Evolutionary conservation across 257 asterid species (phyloP).

Genomic region (Nicotiana noctiflora): DNA sequence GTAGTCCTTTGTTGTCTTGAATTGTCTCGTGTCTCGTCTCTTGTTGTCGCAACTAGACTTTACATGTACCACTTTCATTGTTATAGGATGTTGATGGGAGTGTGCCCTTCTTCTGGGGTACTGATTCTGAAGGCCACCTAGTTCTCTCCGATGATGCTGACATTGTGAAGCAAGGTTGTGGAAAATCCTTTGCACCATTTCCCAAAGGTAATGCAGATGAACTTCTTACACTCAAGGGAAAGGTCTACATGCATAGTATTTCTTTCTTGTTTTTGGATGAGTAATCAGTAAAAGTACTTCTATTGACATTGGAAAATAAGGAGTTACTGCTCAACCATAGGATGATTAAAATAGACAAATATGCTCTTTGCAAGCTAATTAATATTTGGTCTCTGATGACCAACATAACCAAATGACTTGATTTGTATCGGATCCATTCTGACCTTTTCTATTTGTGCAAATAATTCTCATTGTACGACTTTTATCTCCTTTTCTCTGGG

Average conservation of each 20-base stretch:
- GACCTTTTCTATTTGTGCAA: neutral
- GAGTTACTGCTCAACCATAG: neutral
- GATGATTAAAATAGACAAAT: neutral
- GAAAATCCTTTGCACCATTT: conserved; percentile 81
- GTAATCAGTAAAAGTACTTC: neutral
- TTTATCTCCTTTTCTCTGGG: neutral
- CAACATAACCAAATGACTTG: neutral
- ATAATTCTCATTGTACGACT: neutral
- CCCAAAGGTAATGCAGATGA: conserved; percentile 61
- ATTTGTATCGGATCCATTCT: neutral
- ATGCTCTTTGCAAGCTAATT: neutral
- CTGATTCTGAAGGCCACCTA: conserved; percentile 78
- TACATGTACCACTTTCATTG: neutral
- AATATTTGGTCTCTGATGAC: neutral
- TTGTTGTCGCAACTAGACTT: neutral
- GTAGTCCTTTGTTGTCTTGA: conserved; percentile 15
- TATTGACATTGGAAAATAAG: neutral
- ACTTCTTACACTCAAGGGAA: neutral
- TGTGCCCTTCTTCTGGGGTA: conserved; percentile 87
- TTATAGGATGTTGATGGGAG: conserved; percentile 68
- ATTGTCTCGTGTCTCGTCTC: no score
- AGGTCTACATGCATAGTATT: neutral
- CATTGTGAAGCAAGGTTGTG: conserved; percentile 82
- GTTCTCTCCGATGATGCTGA: conserved; percentile 73
- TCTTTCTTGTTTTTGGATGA: neutral